These are phyloP conservation scores for Wickerhamiella slavikovae DNA, from an alignment of 805 yeast genomes.

Conservation along the genomic window DNA sequence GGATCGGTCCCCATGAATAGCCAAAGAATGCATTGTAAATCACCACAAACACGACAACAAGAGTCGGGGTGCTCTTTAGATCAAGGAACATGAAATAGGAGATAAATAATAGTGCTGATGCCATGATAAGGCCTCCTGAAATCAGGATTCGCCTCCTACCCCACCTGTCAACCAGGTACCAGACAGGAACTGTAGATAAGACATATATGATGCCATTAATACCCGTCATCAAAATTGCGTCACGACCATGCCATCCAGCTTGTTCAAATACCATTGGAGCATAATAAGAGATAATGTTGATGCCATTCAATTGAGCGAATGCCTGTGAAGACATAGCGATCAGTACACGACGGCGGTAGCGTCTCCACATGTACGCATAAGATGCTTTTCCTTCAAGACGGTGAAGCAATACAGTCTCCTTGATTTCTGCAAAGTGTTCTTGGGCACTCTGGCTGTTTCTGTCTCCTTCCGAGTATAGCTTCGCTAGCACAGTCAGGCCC, in stretches of 20 bases:
- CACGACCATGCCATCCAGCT: slow-evolving; percentile 85
- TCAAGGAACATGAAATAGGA: slow-evolving; percentile 38
- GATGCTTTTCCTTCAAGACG: slow-evolving; percentile 65
- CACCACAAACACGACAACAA: slow-evolving; percentile 60
- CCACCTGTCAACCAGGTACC: slow-evolving; percentile 82
- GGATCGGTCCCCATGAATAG: slow-evolving; percentile 85
- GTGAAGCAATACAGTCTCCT: slow-evolving; percentile 55
- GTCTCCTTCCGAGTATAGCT: slow-evolving; percentile 45
- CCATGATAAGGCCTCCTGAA: slow-evolving; percentile 67
- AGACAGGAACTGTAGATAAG: slow-evolving; percentile 61
- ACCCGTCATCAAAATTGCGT: slow-evolving; percentile 83
- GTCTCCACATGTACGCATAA: slow-evolving; percentile 52
- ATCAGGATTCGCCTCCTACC: slow-evolving; percentile 74
- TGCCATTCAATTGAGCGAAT: slow-evolving; percentile 87
- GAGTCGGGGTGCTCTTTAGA: slow-evolving; percentile 34
- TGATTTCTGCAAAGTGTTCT: slow-evolving; percentile 58
- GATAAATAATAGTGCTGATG: slow-evolving; percentile 40
- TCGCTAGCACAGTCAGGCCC: slow-evolving; percentile 70
- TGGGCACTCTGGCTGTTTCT: slow-evolving; percentile 48
- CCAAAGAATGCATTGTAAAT: slow-evolving; percentile 69
- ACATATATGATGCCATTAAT: slow-evolving; percentile 42
- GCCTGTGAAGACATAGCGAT: slow-evolving; percentile 82
- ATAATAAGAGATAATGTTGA: slow-evolving; percentile 78
- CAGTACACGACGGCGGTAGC: slow-evolving; percentile 56
- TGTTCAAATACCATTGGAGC: slow-evolving; percentile 88